These are phyloP conservation scores for Bruguiera parviflora DNA, from an alignment of 345 rosid species.

Conservation along the genomic window DNA sequence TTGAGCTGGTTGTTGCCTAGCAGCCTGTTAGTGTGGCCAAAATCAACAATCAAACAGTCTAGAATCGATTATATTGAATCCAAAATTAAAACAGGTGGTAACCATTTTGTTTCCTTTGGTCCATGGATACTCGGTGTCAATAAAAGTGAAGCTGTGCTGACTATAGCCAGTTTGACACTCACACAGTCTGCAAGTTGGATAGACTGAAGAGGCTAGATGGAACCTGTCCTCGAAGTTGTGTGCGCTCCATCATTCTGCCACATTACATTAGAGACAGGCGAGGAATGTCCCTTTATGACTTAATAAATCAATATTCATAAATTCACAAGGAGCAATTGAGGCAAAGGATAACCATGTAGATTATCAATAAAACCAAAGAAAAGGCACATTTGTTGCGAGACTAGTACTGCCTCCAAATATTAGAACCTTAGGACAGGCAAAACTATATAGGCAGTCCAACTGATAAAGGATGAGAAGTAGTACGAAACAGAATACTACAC, in stretches of 20 bases:
- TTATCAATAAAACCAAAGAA: no score
- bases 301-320: not conserved
- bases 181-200: slow-evolving; percentile 62
- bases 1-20: slow-evolving; percentile 48
- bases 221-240: slow-evolving; percentile 46
- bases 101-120: not conserved
- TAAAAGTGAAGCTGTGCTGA: not conserved
- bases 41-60: slow-evolving; percentile 5
- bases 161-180: slow-evolving; percentile 24
- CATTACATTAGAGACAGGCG: not conserved
- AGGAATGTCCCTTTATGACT: not conserved
- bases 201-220: slow-evolving; percentile 57
- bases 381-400: no score
- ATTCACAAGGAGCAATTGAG: not conserved
- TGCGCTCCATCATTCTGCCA: slow-evolving; percentile 61
- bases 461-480: no score
- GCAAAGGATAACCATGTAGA: no score
- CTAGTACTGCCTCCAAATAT: no score
- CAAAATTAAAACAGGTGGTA: no score
- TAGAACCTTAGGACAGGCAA: no score
- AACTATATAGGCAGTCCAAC: no score
- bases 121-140: not conserved
- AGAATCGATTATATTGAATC: not conserved
- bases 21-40: slow-evolving; percentile 31
- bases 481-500: no score